These are phyloP conservation scores for Botrytis sinoallii DNA, from an alignment of 2,329 filamentous ascomycete genomes.

Conservation along the genomic window DNA sequence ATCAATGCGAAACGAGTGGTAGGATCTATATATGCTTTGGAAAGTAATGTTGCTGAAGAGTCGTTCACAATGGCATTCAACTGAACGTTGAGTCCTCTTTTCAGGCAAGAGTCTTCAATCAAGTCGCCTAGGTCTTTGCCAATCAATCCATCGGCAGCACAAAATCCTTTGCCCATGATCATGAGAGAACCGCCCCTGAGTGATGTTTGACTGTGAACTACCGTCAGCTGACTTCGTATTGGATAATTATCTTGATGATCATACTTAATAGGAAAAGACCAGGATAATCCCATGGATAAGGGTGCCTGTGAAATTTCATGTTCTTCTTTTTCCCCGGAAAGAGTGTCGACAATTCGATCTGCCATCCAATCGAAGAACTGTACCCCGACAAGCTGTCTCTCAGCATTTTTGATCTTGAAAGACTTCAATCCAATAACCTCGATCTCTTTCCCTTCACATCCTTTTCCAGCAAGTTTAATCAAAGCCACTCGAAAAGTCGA, in stretches of 20 bases:
- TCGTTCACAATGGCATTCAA: conserved; percentile 65
- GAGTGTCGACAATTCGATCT: conserved; percentile 54
- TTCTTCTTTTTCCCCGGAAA: conserved; percentile 45
- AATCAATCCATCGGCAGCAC: conserved; percentile 54
- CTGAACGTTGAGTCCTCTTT: conserved; percentile 48
- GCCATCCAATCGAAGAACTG: conserved; percentile 69
- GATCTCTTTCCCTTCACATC: conserved; percentile 42
- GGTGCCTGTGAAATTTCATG: conserved; percentile 40
- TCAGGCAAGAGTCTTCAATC: conserved; percentile 52
- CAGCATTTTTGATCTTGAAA: conserved; percentile 54
- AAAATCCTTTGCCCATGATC: conserved; percentile 65
- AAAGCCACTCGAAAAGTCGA: conserved; percentile 64
- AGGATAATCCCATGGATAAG: conserved; percentile 60
- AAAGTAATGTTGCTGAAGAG: conserved; percentile 63
- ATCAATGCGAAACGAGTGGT: conserved; percentile 63
- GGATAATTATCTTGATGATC: conserved; percentile 33
- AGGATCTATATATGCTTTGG: conserved; percentile 55
- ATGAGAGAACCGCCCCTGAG: conserved; percentile 56
- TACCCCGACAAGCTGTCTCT: conserved; percentile 57
- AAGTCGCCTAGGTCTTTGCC: conserved; percentile 60
- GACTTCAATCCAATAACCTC: conserved; percentile 53
- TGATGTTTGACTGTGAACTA: conserved; percentile 56
- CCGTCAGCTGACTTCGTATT: conserved; percentile 31
- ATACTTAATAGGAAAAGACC: conserved; percentile 70
- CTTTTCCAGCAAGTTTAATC: conserved; percentile 54